Evolutionary conservation across 768 basidiomycete species (phyloP).

Genomic region (Boletus barrowsii): DNA sequence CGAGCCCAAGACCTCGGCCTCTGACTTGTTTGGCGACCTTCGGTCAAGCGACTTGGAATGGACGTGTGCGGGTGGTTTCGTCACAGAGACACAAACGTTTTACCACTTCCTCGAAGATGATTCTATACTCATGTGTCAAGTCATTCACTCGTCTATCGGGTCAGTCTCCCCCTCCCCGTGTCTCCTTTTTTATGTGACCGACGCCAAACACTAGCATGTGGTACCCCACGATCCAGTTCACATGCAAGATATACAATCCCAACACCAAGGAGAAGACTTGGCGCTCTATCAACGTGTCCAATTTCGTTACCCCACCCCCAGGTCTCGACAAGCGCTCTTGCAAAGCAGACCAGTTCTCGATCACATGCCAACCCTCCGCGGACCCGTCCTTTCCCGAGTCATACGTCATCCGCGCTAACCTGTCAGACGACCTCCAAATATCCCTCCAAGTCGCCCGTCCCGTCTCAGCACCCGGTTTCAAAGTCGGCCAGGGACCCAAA

Average conservation of each 20-base stretch:
- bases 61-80: constrained; percentile 79
- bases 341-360: constrained; percentile 82
- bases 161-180: constrained; percentile 39
- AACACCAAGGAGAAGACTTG: constrained; percentile 70
- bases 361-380: constrained; percentile 58
- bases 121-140: constrained; percentile 71
- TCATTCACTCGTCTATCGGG: constrained; percentile 90
- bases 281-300: constrained; percentile 84
- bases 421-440: constrained; percentile 76
- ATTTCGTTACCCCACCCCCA: constrained; percentile 74
- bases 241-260: constrained; percentile 83
- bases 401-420: constrained; percentile 77
- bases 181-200: constrained; percentile 3
- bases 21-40: constrained; percentile 73
- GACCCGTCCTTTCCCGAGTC: constrained; percentile 65
- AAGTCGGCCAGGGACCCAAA: constrained; percentile 81
- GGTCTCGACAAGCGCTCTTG: constrained; percentile 80
- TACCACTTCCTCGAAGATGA: constrained; percentile 85
- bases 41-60: constrained; percentile 76
- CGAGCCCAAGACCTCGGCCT: constrained; percentile 44
- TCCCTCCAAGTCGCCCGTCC: constrained; percentile 72
- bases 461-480: constrained; percentile 77
- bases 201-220: constrained; percentile 58
- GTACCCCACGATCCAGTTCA: constrained; percentile 94
- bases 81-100: constrained; percentile 87